Percentiles rank a stretch among this genome's conserved stretches.
phyloP scores from a whole-genome alignment of 441 rosid genomes.

The Isatis lusitanica region DNA sequence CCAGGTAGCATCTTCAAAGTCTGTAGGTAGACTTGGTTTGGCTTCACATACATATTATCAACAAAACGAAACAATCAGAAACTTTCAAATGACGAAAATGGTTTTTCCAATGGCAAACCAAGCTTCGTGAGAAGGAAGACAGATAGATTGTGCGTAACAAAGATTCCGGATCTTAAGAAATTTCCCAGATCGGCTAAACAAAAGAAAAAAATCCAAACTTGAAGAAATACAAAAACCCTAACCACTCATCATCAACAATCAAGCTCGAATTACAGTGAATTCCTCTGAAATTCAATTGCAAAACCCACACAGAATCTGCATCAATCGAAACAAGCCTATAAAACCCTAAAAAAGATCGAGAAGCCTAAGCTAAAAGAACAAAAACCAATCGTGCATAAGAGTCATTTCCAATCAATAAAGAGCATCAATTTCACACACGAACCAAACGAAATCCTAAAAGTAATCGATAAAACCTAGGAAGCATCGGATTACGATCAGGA shows the following conservation, averaged over 20 bases:
- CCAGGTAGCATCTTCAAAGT: conserved; percentile 96
- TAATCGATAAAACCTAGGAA: neutral
- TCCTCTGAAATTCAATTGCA: neutral
- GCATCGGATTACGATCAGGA: neutral
- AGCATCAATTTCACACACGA: neutral
- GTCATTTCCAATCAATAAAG: conserved; percentile 14
- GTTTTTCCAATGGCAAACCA: neutral
- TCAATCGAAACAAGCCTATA: conserved; percentile 3
- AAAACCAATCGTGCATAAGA: neutral
- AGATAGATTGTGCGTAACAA: neutral
- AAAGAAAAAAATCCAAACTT: neutral
- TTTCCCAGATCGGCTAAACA: neutral
- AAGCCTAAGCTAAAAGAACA: conserved; percentile 6
- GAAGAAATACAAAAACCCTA: neutral
- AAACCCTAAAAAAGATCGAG: conserved; percentile 23
- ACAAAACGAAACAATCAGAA: conserved; percentile 19
- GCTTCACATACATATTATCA: conserved; percentile 45
- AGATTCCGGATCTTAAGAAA: conserved; percentile 7
- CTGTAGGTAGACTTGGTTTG: conserved; percentile 81
- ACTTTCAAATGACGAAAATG: conserved; percentile 1
- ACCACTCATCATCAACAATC: neutral
- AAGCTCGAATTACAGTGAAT: neutral
- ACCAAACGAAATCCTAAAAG: neutral
- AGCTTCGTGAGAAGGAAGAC: conserved; percentile 4
- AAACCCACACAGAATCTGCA: neutral